Percentiles rank a stretch among this genome's conserved stretches.
Evolutionary conservation across 2,329 filamentous ascomycete genomes (phyloP).

Genomic region (Zasmidium cellare): DNA sequence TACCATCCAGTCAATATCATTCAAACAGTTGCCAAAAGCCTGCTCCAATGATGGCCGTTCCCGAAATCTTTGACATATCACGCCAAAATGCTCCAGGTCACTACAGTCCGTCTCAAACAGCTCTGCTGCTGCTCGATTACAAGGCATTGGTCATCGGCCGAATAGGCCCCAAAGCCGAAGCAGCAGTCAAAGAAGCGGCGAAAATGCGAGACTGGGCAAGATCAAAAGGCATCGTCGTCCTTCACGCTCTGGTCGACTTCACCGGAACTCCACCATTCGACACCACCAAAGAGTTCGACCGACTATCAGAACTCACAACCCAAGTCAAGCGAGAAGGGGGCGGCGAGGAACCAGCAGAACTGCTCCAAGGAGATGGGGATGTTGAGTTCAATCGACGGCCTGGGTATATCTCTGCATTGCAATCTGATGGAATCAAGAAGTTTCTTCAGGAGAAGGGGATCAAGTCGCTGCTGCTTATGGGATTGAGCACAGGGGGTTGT

Average conservation of each 20-base stretch:
- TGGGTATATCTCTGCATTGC: conserved; percentile 31
- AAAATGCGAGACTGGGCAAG: conserved; percentile 31
- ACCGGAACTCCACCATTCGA: conserved; percentile 19
- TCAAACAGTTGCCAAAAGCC: no score
- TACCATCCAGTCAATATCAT: no score
- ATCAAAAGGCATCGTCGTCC: conserved; percentile 28
- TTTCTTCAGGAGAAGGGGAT: conserved; percentile 24
- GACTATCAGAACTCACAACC: conserved; percentile 12
- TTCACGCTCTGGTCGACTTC: conserved; percentile 31
- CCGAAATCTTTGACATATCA: conserved; percentile 4
- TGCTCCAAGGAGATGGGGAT: conserved; percentile 20
- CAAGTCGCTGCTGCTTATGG: conserved; percentile 24
- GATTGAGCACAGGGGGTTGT: conserved; percentile 5
- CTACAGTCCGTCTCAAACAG: conserved; percentile 31
- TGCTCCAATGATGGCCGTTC: no score
- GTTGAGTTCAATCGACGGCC: conserved; percentile 24
- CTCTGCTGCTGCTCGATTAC: conserved; percentile 36
- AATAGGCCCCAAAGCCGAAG: conserved; percentile 19
- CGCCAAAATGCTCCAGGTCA: conserved; percentile 17
- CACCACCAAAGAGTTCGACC: conserved; percentile 24
- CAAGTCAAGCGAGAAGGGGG: conserved; percentile 14
- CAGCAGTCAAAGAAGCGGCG: conserved; percentile 24
- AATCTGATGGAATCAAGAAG: conserved; percentile 28
- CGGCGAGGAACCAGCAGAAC: conserved; percentile 19
- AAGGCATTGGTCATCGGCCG: conserved; percentile 26